Base-by-base conservation (phyloP, 2,329 filamentous ascomycete species). In the Venturia aucupariae region DNA sequence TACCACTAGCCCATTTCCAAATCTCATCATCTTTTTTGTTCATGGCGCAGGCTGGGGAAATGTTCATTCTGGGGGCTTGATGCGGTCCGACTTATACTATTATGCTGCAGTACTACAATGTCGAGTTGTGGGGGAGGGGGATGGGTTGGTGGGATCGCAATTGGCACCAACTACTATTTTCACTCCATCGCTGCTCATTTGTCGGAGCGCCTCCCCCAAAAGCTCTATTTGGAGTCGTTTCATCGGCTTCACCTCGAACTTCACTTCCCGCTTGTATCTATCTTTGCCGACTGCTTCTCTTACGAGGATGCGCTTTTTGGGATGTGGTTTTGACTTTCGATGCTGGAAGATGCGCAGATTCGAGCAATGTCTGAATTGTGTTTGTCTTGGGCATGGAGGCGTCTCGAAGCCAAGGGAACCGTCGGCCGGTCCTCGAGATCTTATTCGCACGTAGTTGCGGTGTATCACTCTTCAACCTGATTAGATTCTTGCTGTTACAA, bases 61-160 rank as follows among this genome's bases (percentile, higher is more conserved):
- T 57, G 30, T 38, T 35, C 30, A 32, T 35, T 13, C 10, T 32
- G 51, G 51, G 35, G 27, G 51, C 51, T 19, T 19, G 24, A 57
- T 35, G 51, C 30, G 27, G 17, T 57, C 30, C 30, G n/a, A 35
- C n/a, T 35, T 30, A 57, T 57, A 19, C 30, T 35, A 35, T 11
- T 57, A 57, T 35, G 51, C 51, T 57, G 17, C 51, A 35, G 35
- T 38, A 57, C 30, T 57, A 57, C 51, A 57, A 35, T 57, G 27
- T n/a, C 30, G 27, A 22, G 35, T 35, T 13, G 51, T 2, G 15
- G 51, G 11, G 15, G 27, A 57, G 27, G 30, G 51, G 35, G 51
- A n/a, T 35, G 51, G 19, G 19, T 17, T 57, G 51, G 51, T 17
- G 15, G 24, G 30, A 19, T 32, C 17, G 27, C 48, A 2, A 55